phyloP scores from a whole-genome alignment of 2,329 filamentous ascomycete genomes.

The Trichoderma semiorbis region DNA sequence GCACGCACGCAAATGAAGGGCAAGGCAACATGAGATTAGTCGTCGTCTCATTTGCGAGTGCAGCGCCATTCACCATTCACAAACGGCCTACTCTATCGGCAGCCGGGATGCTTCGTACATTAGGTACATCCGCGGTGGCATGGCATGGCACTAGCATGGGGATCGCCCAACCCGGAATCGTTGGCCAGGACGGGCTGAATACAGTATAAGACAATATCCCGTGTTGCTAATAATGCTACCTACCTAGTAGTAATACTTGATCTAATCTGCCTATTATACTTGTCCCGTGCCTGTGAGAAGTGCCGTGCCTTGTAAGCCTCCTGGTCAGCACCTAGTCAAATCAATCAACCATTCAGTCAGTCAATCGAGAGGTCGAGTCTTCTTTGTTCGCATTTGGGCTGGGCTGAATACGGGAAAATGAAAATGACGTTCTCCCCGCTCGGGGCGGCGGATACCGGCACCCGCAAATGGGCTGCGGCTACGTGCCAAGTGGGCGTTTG shows the following conservation, averaged over 20 bases:
- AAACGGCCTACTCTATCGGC: neutral
- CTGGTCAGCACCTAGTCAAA: neutral
- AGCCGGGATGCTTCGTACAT: neutral
- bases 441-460: constrained; percentile 15
- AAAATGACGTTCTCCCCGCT: constrained; percentile 17
- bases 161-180: constrained; percentile 12
- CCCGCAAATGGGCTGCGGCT: constrained; percentile 6
- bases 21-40: neutral
- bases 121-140: neutral
- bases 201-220: neutral
- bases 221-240: neutral
- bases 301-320: neutral
- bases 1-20: neutral
- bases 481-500: neutral
- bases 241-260: neutral
- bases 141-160: constrained; percentile 9
- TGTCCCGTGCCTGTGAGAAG: neutral
- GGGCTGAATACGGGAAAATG: constrained; percentile 6
- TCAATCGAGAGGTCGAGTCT: neutral
- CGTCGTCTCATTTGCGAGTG: neutral
- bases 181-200: neutral
- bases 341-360: neutral
- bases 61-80: neutral
- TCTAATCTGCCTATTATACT: neutral
- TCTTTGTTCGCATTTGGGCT: neutral